These are phyloP conservation scores for Mucor lusitanicus DNA, from an alignment of 371 early-diverging fungal species.

Conservation along the genomic window DNA sequence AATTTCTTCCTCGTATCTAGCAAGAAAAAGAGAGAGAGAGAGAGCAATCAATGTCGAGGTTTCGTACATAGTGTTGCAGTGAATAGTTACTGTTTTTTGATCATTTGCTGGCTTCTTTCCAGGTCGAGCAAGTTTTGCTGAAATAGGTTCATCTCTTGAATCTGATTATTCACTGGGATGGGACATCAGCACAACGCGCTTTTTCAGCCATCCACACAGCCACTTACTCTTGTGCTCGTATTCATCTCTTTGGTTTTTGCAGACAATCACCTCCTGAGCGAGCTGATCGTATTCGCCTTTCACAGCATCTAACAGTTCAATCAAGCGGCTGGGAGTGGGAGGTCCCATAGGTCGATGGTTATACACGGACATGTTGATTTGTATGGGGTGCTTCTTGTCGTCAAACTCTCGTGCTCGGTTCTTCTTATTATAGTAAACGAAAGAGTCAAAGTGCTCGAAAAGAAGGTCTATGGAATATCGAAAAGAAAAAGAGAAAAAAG, in stretches of 20 bases:
- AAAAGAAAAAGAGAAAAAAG: not conserved
- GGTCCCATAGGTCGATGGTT: slow-evolving; percentile 81
- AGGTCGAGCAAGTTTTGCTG: slow-evolving; percentile 80
- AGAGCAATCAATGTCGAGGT: not conserved
- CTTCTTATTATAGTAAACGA: not conserved
- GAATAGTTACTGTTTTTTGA: slow-evolving; percentile 64
- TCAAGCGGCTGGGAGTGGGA: slow-evolving; percentile 60
- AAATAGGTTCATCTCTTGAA: slow-evolving; percentile 73
- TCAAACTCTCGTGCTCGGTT: not conserved
- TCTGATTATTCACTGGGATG: slow-evolving; percentile 67
- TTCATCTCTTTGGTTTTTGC: slow-evolving; percentile 81
- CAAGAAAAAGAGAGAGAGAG: not conserved
- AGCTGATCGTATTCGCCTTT: slow-evolving; percentile 77
- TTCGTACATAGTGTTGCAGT: not conserved
- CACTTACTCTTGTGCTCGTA: slow-evolving; percentile 79
- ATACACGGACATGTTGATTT: slow-evolving; percentile 52
- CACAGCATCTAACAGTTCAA: slow-evolving; percentile 81
- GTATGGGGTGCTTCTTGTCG: not conserved
- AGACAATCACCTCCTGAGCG: slow-evolving; percentile 71
- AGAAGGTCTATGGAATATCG: not conserved
- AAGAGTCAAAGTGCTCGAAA: not conserved
- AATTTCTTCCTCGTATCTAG: slow-evolving; percentile 58
- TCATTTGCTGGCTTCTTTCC: slow-evolving; percentile 73
- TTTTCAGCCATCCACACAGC: not conserved
- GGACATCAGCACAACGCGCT: slow-evolving; percentile 5